Evolutionary conservation across 805 yeast genomes (phyloP), one percentile per base, ranked within the genome.

Genomic region (Lipomyces kockii): DNA sequence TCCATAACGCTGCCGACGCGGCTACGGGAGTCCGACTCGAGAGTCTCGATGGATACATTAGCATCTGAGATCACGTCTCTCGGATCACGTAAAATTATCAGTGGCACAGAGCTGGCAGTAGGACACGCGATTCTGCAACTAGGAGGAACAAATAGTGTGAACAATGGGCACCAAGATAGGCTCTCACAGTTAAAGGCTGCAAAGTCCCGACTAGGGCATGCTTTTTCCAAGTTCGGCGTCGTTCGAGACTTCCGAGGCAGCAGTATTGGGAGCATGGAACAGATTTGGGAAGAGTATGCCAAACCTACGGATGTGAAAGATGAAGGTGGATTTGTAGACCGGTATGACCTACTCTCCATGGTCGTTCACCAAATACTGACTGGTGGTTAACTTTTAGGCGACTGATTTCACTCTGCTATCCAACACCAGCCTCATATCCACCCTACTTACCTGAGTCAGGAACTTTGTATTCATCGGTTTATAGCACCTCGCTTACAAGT

Each of bases 1-100:
- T 64, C 73, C 11, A 25, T 62, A 22, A 72, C 74, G 17, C 49
- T 71, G 34, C 69, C 74, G 20, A 54, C 71, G 12, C 63, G 67
- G 3, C 57, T 56, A 55, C 32, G n/a, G 29, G 17, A 25, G 14
- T 25, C 55, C 20, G 55, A 25, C 7, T 25, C 34, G 34, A 25
- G 55, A 22, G 52, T 52, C 9, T 56, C 60, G 2, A 25, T 69
- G 62, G 61, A 54, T 34, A 60, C 61, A 12, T 5, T 69, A 3
- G 55, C 56, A 14, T 52, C 65, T n/a, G 56, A 58, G 64, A 20
- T 58, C 43, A 29, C 66, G 14, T 22, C 51, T 4, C 25, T 61
- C 29, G 57, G 64, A 67, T 29, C 46, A 8, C 43, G 63, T 53
- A 32, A 37, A 55, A 49, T 56, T 63, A 65, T 27, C 12, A 27